Conservation (phyloP, 805 yeast species). For the Candida namnaoensis region DNA sequence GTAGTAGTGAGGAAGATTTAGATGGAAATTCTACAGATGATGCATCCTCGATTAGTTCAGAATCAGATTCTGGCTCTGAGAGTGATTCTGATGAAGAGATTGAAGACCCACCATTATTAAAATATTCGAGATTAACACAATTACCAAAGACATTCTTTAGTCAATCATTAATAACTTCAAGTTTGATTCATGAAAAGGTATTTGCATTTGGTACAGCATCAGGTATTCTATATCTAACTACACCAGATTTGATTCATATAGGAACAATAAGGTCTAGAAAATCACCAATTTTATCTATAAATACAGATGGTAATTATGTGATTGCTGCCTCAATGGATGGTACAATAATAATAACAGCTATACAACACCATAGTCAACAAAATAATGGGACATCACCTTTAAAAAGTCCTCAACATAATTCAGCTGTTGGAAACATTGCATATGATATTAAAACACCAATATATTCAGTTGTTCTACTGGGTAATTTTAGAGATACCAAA, state of each 20-base stretch:
- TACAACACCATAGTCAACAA: slow-evolving; percentile 14
- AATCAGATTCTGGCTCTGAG: slow-evolving; percentile 16
- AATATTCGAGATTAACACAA: slow-evolving; percentile 60
- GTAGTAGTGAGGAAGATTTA: slow-evolving; percentile 9
- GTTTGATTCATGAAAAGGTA: slow-evolving; percentile 47
- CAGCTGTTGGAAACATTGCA: slow-evolving; percentile 34
- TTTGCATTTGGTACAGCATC: slow-evolving; percentile 86
- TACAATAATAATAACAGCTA: slow-evolving; percentile 73
- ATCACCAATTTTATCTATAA: slow-evolving; percentile 70
- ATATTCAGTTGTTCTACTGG: slow-evolving; percentile 77
- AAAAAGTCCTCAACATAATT: too few species aligned
- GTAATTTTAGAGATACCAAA: slow-evolving; percentile 50
- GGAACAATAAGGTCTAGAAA: slow-evolving; percentile 78
- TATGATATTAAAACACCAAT: slow-evolving; percentile 84
- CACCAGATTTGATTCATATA: slow-evolving; percentile 47
- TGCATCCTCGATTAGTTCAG: slow-evolving; percentile 14
- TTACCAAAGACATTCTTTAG: slow-evolving; percentile 66
- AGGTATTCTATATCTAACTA: slow-evolving; percentile 66
- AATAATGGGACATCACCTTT: too few species aligned
- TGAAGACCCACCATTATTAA: slow-evolving; percentile 62
- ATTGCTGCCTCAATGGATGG: slow-evolving; percentile 95
- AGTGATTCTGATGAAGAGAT: slow-evolving; percentile 28
- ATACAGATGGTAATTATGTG: slow-evolving; percentile 64
- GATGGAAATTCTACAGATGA: slow-evolving; percentile 12
- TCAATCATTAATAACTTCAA: slow-evolving; percentile 72